A percentile compares a stretch with the other conserved stretches of the same genome.
phyloP scores from a whole-genome alignment of 1,139 yeast species.

The Yarrowia galli region DNA sequence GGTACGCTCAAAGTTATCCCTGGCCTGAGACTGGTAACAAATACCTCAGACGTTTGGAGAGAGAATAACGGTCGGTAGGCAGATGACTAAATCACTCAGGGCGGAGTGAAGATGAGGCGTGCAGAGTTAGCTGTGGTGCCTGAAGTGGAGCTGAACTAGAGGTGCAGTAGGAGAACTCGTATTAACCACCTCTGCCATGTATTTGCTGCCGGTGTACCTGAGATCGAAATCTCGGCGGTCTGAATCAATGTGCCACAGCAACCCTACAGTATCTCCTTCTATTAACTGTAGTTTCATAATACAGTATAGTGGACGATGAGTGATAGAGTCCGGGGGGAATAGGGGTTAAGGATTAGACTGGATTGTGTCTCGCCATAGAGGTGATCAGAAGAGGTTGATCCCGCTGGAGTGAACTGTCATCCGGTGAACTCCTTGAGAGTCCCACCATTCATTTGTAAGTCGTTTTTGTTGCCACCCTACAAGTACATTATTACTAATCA shows the following conservation, averaged over 20 bases:
- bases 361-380: not conserved
- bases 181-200: too few species aligned
- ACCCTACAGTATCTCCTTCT: not conserved
- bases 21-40: conserved; percentile 3
- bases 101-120: not conserved
- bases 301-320: not conserved
- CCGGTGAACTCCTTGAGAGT: too few species aligned
- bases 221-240: too few species aligned
- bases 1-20: conserved; percentile 16
- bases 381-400: not conserved
- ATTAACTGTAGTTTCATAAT: not conserved
- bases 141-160: too few species aligned
- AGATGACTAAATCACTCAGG: conserved; percentile 5
- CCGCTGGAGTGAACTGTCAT: too few species aligned
- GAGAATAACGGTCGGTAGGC: not conserved
- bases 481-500: too few species aligned
- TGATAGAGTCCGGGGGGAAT: not conserved
- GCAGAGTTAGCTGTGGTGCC: too few species aligned
- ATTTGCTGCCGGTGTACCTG: too few species aligned
- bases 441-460: too few species aligned
- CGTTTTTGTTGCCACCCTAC: too few species aligned
- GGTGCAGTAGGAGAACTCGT: too few species aligned
- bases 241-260: not conserved
- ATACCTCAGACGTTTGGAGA: conserved; percentile 11
- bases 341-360: not conserved